A percentile compares a stretch with the other conserved stretches of the same genome.
These are phyloP conservation scores for Mimosa bimucronata DNA, from an alignment of 306 rosid genomes.

Conservation along the genomic window DNA sequence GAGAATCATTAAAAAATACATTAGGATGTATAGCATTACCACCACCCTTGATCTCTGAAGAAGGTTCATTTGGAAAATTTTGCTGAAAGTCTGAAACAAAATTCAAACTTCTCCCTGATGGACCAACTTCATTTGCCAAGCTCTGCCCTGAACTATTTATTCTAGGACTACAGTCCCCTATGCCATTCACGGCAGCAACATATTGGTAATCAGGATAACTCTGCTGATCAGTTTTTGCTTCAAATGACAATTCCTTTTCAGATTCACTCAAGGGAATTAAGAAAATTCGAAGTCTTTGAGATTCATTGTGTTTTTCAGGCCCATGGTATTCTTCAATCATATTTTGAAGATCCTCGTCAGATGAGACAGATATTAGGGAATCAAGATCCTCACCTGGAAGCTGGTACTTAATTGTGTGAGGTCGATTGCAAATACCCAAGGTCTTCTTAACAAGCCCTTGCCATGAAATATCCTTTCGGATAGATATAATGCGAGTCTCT, in stretches of 20 bases:
- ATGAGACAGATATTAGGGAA: constrained; percentile 77
- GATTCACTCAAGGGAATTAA: constrained; percentile 70
- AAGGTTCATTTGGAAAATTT: constrained; percentile 30
- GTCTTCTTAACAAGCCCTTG: constrained; percentile 67
- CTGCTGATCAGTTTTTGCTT: constrained; percentile 48
- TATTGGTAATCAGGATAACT: constrained; percentile 70
- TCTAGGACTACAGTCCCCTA: constrained; percentile 53
- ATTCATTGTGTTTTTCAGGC: constrained; percentile 65
- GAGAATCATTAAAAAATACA: constrained; percentile 48
- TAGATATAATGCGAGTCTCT: constrained; percentile 65
- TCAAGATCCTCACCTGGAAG: constrained; percentile 89
- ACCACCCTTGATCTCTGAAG: constrained; percentile 45
- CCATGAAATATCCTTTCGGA: constrained; percentile 59
- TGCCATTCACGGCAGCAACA: constrained; percentile 76
- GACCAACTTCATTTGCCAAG: constrained; percentile 52
- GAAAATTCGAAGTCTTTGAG: constrained; percentile 67
- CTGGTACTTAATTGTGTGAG: constrained; percentile 77
- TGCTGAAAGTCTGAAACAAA: constrained; percentile 22
- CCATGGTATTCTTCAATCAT: constrained; percentile 82
- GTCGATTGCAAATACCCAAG: constrained; percentile 60
- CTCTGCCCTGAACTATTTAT: constrained; percentile 46
- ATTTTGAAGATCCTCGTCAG: constrained; percentile 84
- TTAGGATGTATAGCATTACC: constrained; percentile 45
- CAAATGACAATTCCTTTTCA: constrained; percentile 53
- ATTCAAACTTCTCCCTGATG: constrained; percentile 42